Conservation (phyloP, 2,329 filamentous ascomycete species). For the Pseudomassariella vexata region DNA sequence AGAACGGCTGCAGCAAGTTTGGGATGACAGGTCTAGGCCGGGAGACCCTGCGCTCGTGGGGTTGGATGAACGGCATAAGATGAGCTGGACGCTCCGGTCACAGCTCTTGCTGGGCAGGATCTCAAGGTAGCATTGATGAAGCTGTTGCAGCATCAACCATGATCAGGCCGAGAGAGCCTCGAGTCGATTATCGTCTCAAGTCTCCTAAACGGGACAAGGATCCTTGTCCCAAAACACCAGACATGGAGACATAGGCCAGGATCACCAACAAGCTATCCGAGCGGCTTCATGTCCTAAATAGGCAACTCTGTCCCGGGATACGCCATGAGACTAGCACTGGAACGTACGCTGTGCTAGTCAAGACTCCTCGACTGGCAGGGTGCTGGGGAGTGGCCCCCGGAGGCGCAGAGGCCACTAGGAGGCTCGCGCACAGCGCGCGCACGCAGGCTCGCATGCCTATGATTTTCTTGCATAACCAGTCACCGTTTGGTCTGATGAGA, state of each 20-base stretch:
- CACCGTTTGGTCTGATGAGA: conserved; percentile 29
- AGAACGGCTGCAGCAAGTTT: conserved; percentile 9
- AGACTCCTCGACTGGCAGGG: too few relatives aligned
- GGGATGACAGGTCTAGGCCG: conserved; percentile 20
- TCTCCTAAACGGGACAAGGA: conserved; percentile 25
- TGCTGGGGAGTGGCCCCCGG: too few relatives aligned
- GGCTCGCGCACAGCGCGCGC: too few relatives aligned
- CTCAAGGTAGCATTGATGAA: conserved; percentile 24
- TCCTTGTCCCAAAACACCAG: conserved; percentile 28
- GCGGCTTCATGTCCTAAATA: conserved; percentile 22
- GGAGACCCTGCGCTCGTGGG: conserved; percentile 21
- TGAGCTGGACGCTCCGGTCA: conserved; percentile 41
- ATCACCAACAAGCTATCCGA: conserved; percentile 24
- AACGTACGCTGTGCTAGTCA: conserved; percentile 9
- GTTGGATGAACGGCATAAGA: conserved; percentile 37
- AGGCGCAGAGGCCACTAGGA: too few relatives aligned
- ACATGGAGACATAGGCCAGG: conserved; percentile 15
- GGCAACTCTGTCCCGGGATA: conserved; percentile 24
- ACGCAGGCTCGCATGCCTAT: too few relatives aligned
- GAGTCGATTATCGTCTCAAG: conserved; percentile 40
- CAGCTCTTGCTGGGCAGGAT: conserved; percentile 30
- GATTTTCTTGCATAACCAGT: conserved; percentile 19
- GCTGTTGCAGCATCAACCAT: conserved; percentile 27
- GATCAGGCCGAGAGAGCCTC: conserved; percentile 25
- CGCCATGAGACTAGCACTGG: conserved; percentile 17